Base-by-base conservation (phyloP, 805 yeast species). In the Candida germanica region DNA sequence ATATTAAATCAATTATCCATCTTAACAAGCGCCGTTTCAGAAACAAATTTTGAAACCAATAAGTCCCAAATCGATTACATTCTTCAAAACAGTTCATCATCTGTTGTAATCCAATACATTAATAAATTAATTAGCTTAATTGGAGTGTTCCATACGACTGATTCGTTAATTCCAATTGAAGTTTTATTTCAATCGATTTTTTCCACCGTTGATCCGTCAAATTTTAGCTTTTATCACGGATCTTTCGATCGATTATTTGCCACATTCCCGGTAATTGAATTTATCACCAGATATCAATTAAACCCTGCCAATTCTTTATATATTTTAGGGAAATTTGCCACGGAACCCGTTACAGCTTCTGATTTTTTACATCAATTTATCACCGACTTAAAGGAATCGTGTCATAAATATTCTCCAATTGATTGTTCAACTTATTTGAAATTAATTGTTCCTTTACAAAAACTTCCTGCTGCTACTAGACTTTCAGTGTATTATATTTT, bases 1-100 rank as follows among this genome's bases (percentile, higher is more conserved):
- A 57, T 71, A 29, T 51, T 69, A 39, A 71, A 78, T 23, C 87
- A 81, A 56, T 51, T 81, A 27, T 65, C 75, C 13, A 64, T 80
- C 32, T 58, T 79, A 32, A 59, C 73, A 33, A 60, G 74, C 25
- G 68, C 75, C 15, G 57, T 71, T 42, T 54, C 64, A 21, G 56
- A 57, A 16, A 56, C 58, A 15, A 71, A 69, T 54, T 64, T 70
- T 50, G 23, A 13, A 7, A 11, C 19, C 8, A 14, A 24, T 9
- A n/a, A 13, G 16, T 10, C 23, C n/a, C 20, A 35, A 24, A 35
- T 35, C 24, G 9, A 67, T 38, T 63, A 61, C 45, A 67, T 80
- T 19, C 27, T 43, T 24, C 5, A 23, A 15, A 34, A 40, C n/a
- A 26, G 33, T 23, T 18, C 26, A 10, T 6, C 6, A 17, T 25